Evolutionary conservation across 495 filamentous ascomycete species (phyloP), one percentile per base, ranked within the genome.

Genomic region (Lentithecium fluviatile): DNA sequence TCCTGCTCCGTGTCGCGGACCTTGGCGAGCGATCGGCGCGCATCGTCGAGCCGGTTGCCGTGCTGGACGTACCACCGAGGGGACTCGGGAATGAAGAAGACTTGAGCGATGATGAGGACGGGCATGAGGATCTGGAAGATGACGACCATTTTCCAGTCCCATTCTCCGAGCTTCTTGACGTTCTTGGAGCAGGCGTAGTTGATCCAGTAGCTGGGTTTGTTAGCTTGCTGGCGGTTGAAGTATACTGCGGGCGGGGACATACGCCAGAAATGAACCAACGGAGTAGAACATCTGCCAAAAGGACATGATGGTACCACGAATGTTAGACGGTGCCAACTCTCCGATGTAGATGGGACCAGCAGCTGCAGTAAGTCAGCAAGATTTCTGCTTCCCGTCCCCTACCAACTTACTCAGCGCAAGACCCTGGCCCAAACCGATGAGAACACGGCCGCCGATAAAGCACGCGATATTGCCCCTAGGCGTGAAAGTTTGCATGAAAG

Each of bases 211-310:
- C 60, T 52, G 29, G 10, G 6, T 6, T 13, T 23, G 19, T 56
- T 19, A 58, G 55, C 26, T 25, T 8, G 13, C 10, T 15, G n/a
- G 1, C 13, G 7, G n/a, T 32, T n/a, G 5, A 38, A 1, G 47
- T 17, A 6, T 1, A 34, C 12, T 20, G 32, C 45, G 47, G 45
- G 17, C 6, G 12, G 17, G 21, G 17, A 36, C 40, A 75, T 80
- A 83, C 64, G 82, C 83, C 64, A 86, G 82, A 70, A 85, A 85
- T 26, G 79, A 80, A 23, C 82, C 82, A 26, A 85, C 83, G 24
- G 76, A 80, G 73, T 85, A 86, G 71, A 85, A 85, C 73, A 84
- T 82, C 71, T 86, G 82, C 83, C 82, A 86, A 62, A 85, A 83
- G n/a, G 80, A 79, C 83, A 86, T 84, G 65, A 86, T 83, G 62